Base-by-base conservation (phyloP, 352 stramenopile genomes). In the Phytophthora tubulina region DNA sequence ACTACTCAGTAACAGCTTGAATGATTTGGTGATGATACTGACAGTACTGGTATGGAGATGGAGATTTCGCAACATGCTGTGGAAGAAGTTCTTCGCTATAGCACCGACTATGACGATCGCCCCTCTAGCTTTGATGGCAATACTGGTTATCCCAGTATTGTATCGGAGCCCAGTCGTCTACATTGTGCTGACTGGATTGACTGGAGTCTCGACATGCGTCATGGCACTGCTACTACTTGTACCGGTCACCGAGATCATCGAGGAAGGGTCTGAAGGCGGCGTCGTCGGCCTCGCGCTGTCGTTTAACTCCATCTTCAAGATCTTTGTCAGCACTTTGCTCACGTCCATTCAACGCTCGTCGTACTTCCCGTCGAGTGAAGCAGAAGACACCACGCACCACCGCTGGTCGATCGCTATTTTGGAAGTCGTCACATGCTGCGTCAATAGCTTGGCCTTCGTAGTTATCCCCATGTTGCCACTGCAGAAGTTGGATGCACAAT, bases 401-500 rank as follows among this genome's bases (percentile, higher is more conserved):
- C 78, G 76, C 17, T 76, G 64, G 60, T 74, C 58, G 13, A 81
- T 86, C 36, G 45, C 73, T 11, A 63, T 80, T 9, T 67, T 82
- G 35, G 59, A 72, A 21, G 2, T 75, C n/a, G 48, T 84, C 55
- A 72, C 73, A 44, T 86, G 74, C 48, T 70, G 35, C 11, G 67
- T 85, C n/a, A 86, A 88, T 30, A 67, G 66, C 3, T 56, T 88
- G 31, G 76, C 67, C 3, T 74, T 78, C 27, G 17, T 70, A 9
- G 64, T 72, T 14, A 65, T 90, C 15, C 51, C 67, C 3, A 68
- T 89, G 30, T 52, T 91, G 32, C 84, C 84, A 11, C 53, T 71
- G 6, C 84, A 91, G 54, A 91, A 90, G 53, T 63, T 91, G 27
- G 84, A 90, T 48, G 80, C 80, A 27, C 84, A 91, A 63, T 79